Evolutionary conservation across 495 filamentous ascomycete genomes (phyloP), one percentile per base, ranked within the genome.

Genomic region (Friedmanniomyces simplex): DNA sequence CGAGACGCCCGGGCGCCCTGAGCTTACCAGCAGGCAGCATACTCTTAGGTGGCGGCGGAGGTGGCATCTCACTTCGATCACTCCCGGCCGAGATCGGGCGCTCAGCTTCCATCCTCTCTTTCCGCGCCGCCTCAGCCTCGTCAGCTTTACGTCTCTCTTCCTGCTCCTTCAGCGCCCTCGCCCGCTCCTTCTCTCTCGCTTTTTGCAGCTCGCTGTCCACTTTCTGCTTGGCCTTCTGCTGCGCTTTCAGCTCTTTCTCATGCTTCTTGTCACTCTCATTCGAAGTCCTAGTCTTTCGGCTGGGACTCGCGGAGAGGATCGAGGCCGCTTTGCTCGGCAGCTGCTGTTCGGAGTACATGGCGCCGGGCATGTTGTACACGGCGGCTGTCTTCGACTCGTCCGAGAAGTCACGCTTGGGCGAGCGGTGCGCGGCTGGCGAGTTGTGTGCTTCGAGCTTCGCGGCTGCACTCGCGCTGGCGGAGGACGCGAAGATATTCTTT

Each of bases 401-500:
- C 1, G 57, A 60, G 28, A 57, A 39, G 37, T 55, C 53, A 10
- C 43, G 63, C 5, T 65, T 60, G n/a, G 60, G 66, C 24, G 50
- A 71, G 62, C 53, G 67, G 28, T 50, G 63, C 56, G 22, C 64
- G 1, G 60, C 42, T 36, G 69, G 66, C 5, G 78, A 80, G 18
- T 76, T 60, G 30, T 60, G 66, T 13, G 73, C 71, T 56, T 85
- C 82, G 48, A 84, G 71, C 65, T 86, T 89, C 8, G 84, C 83
- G 55, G 89, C 84, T 22, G 86, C 87, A 64, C 84, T 89, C 48
- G 86, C 75, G 47, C 83, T 82, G 24, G 87, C 89, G 63, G 86
- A 88, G 57, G 82, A 91, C 16, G 84, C 85, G 58, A 95, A 85
- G 43, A 94, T 77, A 18, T 83, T 87, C 66, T 86, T 89, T 14